phyloP scores from a whole-genome alignment of 148 eudicot genomes.

The Vaccinium vitisidaea region DNA sequence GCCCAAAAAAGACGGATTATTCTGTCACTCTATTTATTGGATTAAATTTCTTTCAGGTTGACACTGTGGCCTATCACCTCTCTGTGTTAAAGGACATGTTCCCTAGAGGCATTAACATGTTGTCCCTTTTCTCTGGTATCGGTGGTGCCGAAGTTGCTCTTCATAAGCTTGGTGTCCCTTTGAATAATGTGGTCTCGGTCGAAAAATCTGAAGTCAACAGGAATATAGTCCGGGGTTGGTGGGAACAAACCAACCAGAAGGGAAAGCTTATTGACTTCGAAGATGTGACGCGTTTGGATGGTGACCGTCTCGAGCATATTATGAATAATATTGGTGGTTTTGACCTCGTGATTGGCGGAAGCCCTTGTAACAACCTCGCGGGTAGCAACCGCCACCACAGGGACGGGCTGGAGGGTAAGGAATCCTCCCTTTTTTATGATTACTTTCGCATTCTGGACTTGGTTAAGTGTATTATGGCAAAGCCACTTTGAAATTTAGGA shows the following conservation, averaged over 20 bases:
- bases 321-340: conserved; percentile 53
- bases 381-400: conserved; percentile 81
- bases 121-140: conserved; percentile 86
- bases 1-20: not conserved
- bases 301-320: conserved; percentile 42
- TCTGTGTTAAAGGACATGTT: conserved; percentile 70
- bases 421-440: conserved; percentile 74
- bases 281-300: conserved; percentile 56
- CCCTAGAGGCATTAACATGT: conserved; percentile 62
- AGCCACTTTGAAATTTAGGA: conserved; percentile 18
- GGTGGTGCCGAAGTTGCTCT: conserved; percentile 97
- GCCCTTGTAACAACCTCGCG: conserved; percentile 88
- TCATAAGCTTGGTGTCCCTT: conserved; percentile 61
- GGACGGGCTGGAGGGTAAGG: conserved; percentile 84
- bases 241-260: conserved; percentile 89
- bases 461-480: conserved; percentile 50
- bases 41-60: conserved; percentile 49
- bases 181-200: conserved; percentile 74
- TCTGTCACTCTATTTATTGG: not conserved
- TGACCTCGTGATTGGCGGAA: conserved; percentile 81
- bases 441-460: conserved; percentile 63
- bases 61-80: conserved; percentile 89
- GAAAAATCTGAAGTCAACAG: conserved; percentile 80
- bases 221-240: conserved; percentile 67
- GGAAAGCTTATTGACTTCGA: conserved; percentile 54